Evolutionary conservation across 1,284 basidiomycete species (phyloP), one percentile per base, ranked within the genome.

Genomic region (Leccinum subspadiceum): DNA sequence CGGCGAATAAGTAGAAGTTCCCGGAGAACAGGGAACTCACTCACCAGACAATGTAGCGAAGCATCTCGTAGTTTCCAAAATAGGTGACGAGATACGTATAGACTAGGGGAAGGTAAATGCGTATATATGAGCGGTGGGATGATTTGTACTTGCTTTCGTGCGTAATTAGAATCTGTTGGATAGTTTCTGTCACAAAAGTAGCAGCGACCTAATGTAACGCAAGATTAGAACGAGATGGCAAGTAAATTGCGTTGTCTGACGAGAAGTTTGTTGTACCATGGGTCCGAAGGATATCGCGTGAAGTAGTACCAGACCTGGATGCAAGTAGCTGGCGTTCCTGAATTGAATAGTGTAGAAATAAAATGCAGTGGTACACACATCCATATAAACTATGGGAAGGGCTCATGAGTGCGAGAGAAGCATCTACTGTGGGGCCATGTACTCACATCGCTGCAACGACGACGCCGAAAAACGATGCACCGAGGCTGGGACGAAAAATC

Each of bases 251-350:
- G n/a, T 53, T n/a, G 24, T 62, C 64, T 33, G 41, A 83, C 83
- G 12, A 84, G 67, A 31, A 68, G 52, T 62, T 80, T 81, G 60
- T 76, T 72, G 12, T 74, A 67, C 79, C 79, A 82, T 50, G 66
- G 64, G 65, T 85, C 83, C n/a, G 67, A 75, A 58, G 79, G 78
- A 68, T 85, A 83, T 10, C 68, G 66, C 9, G 70, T 74, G 59
- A 72, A 86, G 65, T 85, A 86, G 63, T 79, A 85, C 75, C 77
- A 84, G 3, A 80, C 77, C 67, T 87, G 85, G 31, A 84, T 73
- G 56, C 79, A 77, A 4, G 84, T 82, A 24, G 84, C 85, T 86
- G 12, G 59, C 5, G 48, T 35, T 35, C 33, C 55, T n/a, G 52
- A 13, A 52, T 41, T 63, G n/a, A 57, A 50, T 10, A 5, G n/a